Base-by-base conservation (phyloP, 495 filamentous ascomycete genomes). In the Cercophora samala region DNA sequence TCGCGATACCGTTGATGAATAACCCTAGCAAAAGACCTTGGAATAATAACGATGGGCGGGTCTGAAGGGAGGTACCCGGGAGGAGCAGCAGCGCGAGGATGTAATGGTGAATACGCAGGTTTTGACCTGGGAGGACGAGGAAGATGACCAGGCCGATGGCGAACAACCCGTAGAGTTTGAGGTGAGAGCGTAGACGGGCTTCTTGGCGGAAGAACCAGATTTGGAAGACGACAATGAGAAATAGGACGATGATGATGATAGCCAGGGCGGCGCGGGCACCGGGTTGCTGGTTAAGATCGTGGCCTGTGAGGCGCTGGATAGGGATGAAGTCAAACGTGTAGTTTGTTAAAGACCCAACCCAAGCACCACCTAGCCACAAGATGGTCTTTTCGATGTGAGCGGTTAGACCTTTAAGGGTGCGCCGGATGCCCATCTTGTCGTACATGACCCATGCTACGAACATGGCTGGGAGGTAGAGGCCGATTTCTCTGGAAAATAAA, bases 31-130 rank as follows among this genome's bases (percentile, higher is more conserved):
- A 79, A n/a, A 98, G 76, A 3, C 94, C 94, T 72, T 96, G 93
- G 67, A 91, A 97, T 9, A 95, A 75, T 17, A 97, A 76, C 0
- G 87, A 88, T 0, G 90, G 88, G 0, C 94, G 85, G 3, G 90
- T 97, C 64, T 94, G 92, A 60, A 97, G 85, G 54, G 87, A 86
- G 0, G 93, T 97, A 0, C 92, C 92, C 0, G 91, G 93, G 17
- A 97, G 86, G 0, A 98, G 84, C 1, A 87, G 75, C 1, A 97
- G 80, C 13, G 91, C 93, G 17, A 99, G 84, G 69, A 99, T 90
- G 70, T 99, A 99, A 75, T 99, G 95, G 72, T 99, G 95, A 66
- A 99, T 95, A n/a, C 95, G 86, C 55, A 99, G 84, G 62, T 86
- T 89, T 1, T 96, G 87, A 22, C 85, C 84, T 0, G 94, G 93